Evolutionary conservation across 108 stramenopile species (phyloP), one percentile per base, ranked within the genome.

Genomic region (Discostella pseudostelligera): DNA sequence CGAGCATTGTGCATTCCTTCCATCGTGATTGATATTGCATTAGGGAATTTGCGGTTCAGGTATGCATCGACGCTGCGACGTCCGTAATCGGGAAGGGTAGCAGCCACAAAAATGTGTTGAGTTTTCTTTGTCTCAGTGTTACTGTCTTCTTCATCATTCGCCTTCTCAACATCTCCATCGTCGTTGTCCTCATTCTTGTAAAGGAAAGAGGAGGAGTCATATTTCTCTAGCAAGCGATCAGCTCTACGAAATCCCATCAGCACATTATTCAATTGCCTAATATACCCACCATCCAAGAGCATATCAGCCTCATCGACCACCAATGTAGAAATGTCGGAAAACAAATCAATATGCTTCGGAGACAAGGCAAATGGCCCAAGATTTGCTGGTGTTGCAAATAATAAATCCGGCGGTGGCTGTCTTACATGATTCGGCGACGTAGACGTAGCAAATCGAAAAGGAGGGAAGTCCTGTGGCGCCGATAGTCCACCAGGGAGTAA

Each of bases 231-330:
- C 40, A 87, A 67, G 56, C 61, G 72, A 68, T 90, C 87, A n/a
- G 91, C 88, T 12, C 96, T 81, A n/a, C 83, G 74, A 64, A 98
- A 94, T 45, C 89, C 90, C 78, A 96, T 79, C 54, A 98, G 72
- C 24, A 96, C 94, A 69, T 95, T 78, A 39, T 96, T 88, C 68
- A 98, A 56, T 14, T 83, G 79, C 40, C 84, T 83, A 46, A 88
- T 73, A 66, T 96, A 97, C 17, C 90, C 93, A 7, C 98, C 98
- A 78, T 98, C 98, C 58, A 98, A 60, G 13, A 98, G 70, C 96
- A 98, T 96, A 72, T 98, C 98, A 19, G 96, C 96, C 69, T 98
- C 96, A 79, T 97, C 96, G 20, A 97, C 69, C 13, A 98, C 90
- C 59, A 98, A 50, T 8, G 91, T 88, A 10, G 75, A 46, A 44